Evolutionary conservation across 805 yeast genomes (phyloP).

Genomic region (Monosporozyma servazzii): DNA sequence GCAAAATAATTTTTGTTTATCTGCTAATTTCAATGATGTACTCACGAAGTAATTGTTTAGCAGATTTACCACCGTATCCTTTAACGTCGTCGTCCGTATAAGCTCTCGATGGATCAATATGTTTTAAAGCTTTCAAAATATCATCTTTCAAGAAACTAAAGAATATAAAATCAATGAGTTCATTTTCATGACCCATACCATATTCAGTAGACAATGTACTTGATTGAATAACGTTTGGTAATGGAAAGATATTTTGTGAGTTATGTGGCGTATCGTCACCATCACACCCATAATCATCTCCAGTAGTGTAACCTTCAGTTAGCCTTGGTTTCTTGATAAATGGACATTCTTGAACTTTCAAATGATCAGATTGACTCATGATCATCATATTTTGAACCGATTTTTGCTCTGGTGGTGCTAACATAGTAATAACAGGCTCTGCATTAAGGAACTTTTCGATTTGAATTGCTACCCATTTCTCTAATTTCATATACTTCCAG

Average conservation of each 20-base stretch:
- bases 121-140: constrained; percentile 37
- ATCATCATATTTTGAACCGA: background rate
- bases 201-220: constrained; percentile 16
- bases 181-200: background rate
- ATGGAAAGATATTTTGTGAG: constrained; percentile 45
- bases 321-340: constrained; percentile 20
- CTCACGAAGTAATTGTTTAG: constrained; percentile 38
- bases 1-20: background rate
- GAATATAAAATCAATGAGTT: constrained; percentile 59
- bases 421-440: constrained; percentile 21
- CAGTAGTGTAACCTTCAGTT: constrained; percentile 68
- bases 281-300: constrained; percentile 72
- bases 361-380: background rate
- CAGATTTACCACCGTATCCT: constrained; percentile 33
- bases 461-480: constrained; percentile 45
- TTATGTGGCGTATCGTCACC: constrained; percentile 81
- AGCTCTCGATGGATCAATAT: constrained; percentile 7
- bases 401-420: constrained; percentile 11
- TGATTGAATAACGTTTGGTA: constrained; percentile 74
- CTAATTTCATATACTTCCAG: constrained; percentile 63
- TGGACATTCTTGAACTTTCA: constrained; percentile 15
- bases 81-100: constrained; percentile 33
- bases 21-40: constrained; percentile 14
- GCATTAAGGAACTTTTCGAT: constrained; percentile 51
- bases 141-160: constrained; percentile 51